Base-by-base conservation (phyloP, 1,284 basidiomycete genomes). In the Crepidotus sp. region DNA sequence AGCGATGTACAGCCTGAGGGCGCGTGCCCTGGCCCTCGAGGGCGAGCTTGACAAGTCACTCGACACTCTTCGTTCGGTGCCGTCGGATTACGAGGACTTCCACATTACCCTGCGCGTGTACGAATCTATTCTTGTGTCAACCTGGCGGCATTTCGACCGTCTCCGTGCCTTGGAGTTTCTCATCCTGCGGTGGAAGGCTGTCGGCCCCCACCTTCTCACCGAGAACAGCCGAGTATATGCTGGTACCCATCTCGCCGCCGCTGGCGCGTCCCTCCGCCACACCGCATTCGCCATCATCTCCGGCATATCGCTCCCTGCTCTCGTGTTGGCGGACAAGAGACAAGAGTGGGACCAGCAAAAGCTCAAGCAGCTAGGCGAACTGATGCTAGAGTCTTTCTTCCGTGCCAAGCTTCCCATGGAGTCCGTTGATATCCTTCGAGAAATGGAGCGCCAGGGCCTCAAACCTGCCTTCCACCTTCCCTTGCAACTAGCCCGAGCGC, bases 151-250 rank as follows among this genome's bases (percentile, higher is more conserved):
- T 45, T 58, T 57, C 15, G 66, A 65, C 42, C 53, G 65, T 13
- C 27, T 56, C n/a, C 59, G 59, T 10, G 67, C 67, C 17, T 55
- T 80, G 22, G 66, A 73, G 30, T 64, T 71, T 31, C 50, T 80
- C 32, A 52, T 68, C 36, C 49, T 59, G 22, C 62, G 76, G 29
- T 76, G 69, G 73, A 40, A 50, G 0, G 54, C 53, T 42, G 48
- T 75, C n/a, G 59, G 59, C 3, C 47, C 57, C 3, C 62, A 65
- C 51, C 53, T 68, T 5, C 30, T 48, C 37, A 52, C 50, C 10
- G 40, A 49, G 38, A 48, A 42, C 45, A 33, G 47, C 48, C 14
- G 52, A 44, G 29, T 34, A 31, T 50, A 42, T 42, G 44, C 34
- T n/a, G 33, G 11, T 8, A 24, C 35, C 33, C 4, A 5, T 2